Percentiles rank a stretch among this genome's conserved stretches.
phyloP scores from a whole-genome alignment of 2,329 filamentous ascomycete species.

The Thermoascus crustaceus region DNA sequence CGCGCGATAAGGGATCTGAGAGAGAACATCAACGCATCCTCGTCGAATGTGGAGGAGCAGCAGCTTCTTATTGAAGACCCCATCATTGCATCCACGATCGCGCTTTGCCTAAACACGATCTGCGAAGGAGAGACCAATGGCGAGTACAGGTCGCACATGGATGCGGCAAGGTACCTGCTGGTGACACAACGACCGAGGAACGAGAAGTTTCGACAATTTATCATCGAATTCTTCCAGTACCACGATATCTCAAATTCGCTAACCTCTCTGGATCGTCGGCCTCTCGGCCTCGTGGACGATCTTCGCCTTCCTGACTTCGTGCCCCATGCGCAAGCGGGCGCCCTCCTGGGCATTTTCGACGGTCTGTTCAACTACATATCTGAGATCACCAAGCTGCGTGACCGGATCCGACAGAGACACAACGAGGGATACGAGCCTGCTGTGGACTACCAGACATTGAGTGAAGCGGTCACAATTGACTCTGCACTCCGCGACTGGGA shows the following conservation, averaged over 20 bases:
- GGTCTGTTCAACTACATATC: conserved; percentile 72
- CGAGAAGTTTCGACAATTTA: conserved; percentile 62
- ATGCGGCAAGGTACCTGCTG: conserved; percentile 67
- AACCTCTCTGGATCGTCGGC: conserved; percentile 47
- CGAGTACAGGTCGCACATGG: conserved; percentile 71
- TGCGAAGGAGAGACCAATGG: conserved; percentile 54
- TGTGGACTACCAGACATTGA: conserved; percentile 65
- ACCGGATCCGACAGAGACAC: conserved; percentile 63
- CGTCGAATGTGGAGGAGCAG: conserved; percentile 14
- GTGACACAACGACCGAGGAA: conserved; percentile 51
- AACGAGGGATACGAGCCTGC: conserved; percentile 54
- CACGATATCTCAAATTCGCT: conserved; percentile 57
- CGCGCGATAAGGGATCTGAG: conserved; percentile 33
- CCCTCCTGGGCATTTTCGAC: conserved; percentile 72
- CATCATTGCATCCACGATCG: conserved; percentile 53
- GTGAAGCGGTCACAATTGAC: conserved; percentile 68
- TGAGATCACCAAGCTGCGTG: conserved; percentile 68
- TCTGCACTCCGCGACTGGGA: conserved; percentile 66
- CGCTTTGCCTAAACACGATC: conserved; percentile 54
- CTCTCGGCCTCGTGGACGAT: conserved; percentile 45
- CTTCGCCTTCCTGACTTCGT: conserved; percentile 48
- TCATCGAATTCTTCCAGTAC: conserved; percentile 74
- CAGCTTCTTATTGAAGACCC: conserved; percentile 45
- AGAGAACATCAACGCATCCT: conserved; percentile 29
- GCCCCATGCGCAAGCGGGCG: conserved; percentile 47